Conservation (phyloP, 768 basidiomycete genomes). For the Tricholoma furcatifolium region DNA sequence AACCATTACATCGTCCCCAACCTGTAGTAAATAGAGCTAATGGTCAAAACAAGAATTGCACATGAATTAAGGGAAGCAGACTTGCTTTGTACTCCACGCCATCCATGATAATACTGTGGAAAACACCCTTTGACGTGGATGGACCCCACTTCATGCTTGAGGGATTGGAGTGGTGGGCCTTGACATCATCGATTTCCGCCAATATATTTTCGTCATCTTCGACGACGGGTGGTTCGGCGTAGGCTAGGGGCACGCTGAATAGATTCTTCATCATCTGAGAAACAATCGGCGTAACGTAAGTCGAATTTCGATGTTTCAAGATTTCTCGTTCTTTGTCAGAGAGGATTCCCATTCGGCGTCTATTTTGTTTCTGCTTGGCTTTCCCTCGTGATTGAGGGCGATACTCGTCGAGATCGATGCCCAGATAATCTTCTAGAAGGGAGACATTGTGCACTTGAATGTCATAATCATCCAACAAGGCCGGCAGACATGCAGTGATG, state of each 20-base stretch:
- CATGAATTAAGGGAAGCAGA: not conserved
- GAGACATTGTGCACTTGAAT: not conserved
- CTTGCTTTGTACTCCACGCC: constrained; percentile 54
- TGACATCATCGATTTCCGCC: constrained; percentile 23
- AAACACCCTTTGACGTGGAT: constrained; percentile 30
- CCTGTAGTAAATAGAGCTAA: constrained; percentile 33
- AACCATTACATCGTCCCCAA: constrained; percentile 65
- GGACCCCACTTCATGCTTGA: constrained; percentile 32
- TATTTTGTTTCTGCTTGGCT: not conserved
- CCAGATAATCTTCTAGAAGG: constrained; percentile 5
- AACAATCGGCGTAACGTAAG: constrained; percentile 47
- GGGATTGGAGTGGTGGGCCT: constrained; percentile 34
- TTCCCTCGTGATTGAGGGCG: constrained; percentile 9
- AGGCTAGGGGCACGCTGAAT: constrained; percentile 43
- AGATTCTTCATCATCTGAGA: constrained; percentile 44
- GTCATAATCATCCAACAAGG: constrained; percentile 28
- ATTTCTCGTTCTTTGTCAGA: constrained; percentile 22
- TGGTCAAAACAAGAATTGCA: not conserved
- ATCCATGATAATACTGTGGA: constrained; percentile 51
- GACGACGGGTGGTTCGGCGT: constrained; percentile 29
- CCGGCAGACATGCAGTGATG: constrained; percentile 33
- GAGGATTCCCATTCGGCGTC: constrained; percentile 4
- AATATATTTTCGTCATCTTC: constrained; percentile 29
- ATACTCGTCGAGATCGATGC: not conserved
- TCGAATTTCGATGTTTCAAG: constrained; percentile 27